Evolutionary conservation across 1,139 yeast species (phyloP).

Genomic region (Tardiomyces blankii): DNA sequence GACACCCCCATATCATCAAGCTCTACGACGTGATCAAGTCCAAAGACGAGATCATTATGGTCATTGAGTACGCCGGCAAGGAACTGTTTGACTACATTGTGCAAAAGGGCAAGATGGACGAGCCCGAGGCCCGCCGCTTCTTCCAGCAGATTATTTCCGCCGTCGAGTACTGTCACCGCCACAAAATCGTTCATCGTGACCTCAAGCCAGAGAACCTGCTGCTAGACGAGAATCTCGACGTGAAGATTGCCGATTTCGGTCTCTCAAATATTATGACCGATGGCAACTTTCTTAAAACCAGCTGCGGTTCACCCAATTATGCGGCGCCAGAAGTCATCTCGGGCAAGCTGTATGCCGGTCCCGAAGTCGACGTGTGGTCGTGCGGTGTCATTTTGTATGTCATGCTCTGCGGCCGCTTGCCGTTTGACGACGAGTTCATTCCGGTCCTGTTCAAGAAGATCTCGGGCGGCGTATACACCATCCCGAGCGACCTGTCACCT

Average conservation of each 20-base stretch:
- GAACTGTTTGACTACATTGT: conserved; percentile 94
- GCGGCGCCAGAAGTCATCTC: conserved; percentile 98
- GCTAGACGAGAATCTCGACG: conserved; percentile 82
- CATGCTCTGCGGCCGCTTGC: conserved; percentile 93
- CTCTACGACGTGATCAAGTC: conserved; percentile 93
- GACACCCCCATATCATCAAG: conserved; percentile 97
- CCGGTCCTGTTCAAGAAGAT: conserved; percentile 94
- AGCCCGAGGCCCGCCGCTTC: conserved; percentile 85
- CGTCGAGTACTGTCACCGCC: conserved; percentile 95
- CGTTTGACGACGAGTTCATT: conserved; percentile 95
- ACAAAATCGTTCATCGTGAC: conserved; percentile 95
- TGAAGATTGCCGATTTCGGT: conserved; percentile 96
- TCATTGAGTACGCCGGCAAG: conserved; percentile 92
- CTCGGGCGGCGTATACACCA: conserved; percentile 86
- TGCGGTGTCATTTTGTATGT: conserved; percentile 95
- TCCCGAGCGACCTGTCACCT: conserved; percentile 78
- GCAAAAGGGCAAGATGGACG: conserved; percentile 91
- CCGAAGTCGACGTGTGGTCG: conserved; percentile 98
- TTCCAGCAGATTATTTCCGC: conserved; percentile 98
- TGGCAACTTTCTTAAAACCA: conserved; percentile 89
- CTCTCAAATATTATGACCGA: conserved; percentile 95
- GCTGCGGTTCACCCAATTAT: conserved; percentile 95
- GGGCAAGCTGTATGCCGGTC: conserved; percentile 95
- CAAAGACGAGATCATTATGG: conserved; percentile 95
- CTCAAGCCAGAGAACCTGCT: conserved; percentile 89